Evolutionary conservation across 2,329 filamentous ascomycete species (phyloP).

Genomic region (Aspergillus melleus): DNA sequence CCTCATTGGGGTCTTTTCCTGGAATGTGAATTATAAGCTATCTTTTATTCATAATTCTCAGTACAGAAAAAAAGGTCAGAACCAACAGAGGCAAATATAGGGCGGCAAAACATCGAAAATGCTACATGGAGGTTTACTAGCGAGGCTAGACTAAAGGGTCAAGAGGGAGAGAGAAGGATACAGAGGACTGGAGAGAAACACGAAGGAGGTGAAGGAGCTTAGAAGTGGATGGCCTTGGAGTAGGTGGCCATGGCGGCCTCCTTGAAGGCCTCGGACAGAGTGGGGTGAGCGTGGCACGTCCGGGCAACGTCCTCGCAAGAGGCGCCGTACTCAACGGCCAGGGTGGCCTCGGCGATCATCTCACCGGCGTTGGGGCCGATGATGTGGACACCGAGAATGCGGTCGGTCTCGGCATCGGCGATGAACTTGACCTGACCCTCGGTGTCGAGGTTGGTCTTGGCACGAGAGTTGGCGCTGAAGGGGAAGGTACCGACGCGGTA

Average conservation of each 20-base stretch:
- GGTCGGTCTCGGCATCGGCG: slow-evolving; percentile 92
- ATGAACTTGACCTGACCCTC: slow-evolving; percentile 98
- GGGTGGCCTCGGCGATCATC: slow-evolving; percentile 97
- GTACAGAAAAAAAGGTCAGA: slow-evolving; percentile 15
- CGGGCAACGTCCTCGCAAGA: slow-evolving; percentile 91
- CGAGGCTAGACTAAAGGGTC: slow-evolving; percentile 27
- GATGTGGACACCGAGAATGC: slow-evolving; percentile 94
- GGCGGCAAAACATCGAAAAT: slow-evolving; percentile 25
- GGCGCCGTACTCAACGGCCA: slow-evolving; percentile 95
- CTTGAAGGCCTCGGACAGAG: slow-evolving; percentile 96
- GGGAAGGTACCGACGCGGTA: slow-evolving; percentile 95
- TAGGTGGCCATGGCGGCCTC: slow-evolving; percentile 98
- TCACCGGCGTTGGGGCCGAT: slow-evolving; percentile 94
- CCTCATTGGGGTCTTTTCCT: not conserved
- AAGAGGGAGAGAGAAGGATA: slow-evolving; percentile 21
- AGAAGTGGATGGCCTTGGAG: slow-evolving; percentile 94
- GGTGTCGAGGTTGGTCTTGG: slow-evolving; percentile 97
- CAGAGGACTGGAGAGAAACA: slow-evolving; percentile 11
- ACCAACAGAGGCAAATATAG: slow-evolving; percentile 31
- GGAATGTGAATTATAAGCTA: slow-evolving; percentile 3
- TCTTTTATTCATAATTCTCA: slow-evolving; percentile 21
- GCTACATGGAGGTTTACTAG: slow-evolving; percentile 40
- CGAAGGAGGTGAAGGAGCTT: slow-evolving; percentile 36
- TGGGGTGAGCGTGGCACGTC: slow-evolving; percentile 96
- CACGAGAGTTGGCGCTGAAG: slow-evolving; percentile 96